A percentile compares a stretch with the other conserved stretches of the same genome.
phyloP scores from a whole-genome alignment of 495 filamentous ascomycete genomes.

The Penicillium coffeae region DNA sequence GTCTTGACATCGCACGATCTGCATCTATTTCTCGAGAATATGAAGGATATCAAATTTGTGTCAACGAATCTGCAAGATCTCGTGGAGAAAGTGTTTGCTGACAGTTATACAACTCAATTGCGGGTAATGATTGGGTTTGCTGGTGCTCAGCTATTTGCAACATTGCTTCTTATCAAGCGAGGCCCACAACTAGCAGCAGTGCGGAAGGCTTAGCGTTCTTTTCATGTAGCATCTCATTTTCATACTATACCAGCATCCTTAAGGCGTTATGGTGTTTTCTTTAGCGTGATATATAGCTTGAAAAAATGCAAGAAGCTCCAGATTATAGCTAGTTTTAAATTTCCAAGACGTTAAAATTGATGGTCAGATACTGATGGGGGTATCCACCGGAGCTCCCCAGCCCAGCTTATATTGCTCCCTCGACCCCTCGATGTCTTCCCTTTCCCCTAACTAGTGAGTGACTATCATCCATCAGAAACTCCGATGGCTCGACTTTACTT shows the following conservation, averaged over 20 bases:
- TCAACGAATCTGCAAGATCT: slow-evolving; percentile 8
- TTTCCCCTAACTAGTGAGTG: too few relatives aligned
- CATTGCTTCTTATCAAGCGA: slow-evolving; percentile 16
- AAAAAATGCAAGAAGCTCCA: too few relatives aligned
- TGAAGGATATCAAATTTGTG: slow-evolving; percentile 8
- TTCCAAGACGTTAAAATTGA: too few relatives aligned
- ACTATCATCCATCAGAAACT: too few relatives aligned
- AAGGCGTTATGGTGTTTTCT: background rate
- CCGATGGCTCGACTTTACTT: too few relatives aligned
- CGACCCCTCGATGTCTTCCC: too few relatives aligned
- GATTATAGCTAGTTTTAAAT: too few relatives aligned
- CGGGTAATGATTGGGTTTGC: slow-evolving; percentile 32
- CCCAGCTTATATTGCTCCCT: too few relatives aligned
- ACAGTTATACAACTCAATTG: slow-evolving; percentile 23
- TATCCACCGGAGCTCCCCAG: too few relatives aligned
- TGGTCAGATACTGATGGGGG: too few relatives aligned
- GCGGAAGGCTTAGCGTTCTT: background rate
- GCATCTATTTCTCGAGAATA: slow-evolving; percentile 23
- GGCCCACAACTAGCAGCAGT: slow-evolving; percentile 18
- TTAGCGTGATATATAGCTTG: too few relatives aligned
- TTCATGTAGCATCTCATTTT: background rate
- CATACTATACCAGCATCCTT: background rate
- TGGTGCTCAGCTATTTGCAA: slow-evolving; percentile 19
- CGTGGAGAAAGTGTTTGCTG: slow-evolving; percentile 17
- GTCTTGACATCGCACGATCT: slow-evolving; percentile 18